Evolutionary conservation across 805 yeast species (phyloP), one percentile per base, ranked within the genome.

Genomic region (Kazachstania martiniae): DNA sequence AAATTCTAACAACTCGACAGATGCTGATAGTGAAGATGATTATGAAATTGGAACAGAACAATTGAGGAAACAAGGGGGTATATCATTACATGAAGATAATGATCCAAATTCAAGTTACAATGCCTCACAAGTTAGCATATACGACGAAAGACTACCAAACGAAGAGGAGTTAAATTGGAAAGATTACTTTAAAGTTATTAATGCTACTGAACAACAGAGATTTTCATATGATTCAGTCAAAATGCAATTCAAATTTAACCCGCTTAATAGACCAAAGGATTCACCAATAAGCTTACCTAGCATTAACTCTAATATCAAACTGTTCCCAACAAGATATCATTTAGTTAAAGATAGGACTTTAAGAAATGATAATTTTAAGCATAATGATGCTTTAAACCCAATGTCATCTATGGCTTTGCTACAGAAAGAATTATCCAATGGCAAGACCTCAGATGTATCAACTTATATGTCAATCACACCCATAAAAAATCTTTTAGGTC

Each of bases 401-500:
- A 40, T 55, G 28, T 50, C 61, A 0, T 54, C 62, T 1, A 49
- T 58, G 36, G 34, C 43, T 6, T 37, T 42, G 3, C 36, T 52
- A 35, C 40, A 46, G 29, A 42, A 46, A 19, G 44, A 48, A 12
- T 21, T 48, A 18, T 19, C 38, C 7, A 35, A 34, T 12, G 26
- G 25, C n/a, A 8, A 13, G 25, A 36, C 26, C 23, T 36, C 30
- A 39, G 37, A 24, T 35, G 16, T 31, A 8, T 27, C 31, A 15
- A 30, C 37, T 12, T 34, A 40, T n/a, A 45, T 53, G 47, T 41
- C 68, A 3, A 62, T 89, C 28, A 82, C 94, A 0, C 64, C 74
- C 25, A 75, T 91, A 33, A 87, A 87, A 47, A 87, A 87, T 53
- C 61, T 91, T 37, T 53, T 91, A 18, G 99, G 98, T 19, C 62